Conservation (phyloP, 2,329 filamentous ascomycete genomes). For the Hymenoscyphus albidus region DNA sequence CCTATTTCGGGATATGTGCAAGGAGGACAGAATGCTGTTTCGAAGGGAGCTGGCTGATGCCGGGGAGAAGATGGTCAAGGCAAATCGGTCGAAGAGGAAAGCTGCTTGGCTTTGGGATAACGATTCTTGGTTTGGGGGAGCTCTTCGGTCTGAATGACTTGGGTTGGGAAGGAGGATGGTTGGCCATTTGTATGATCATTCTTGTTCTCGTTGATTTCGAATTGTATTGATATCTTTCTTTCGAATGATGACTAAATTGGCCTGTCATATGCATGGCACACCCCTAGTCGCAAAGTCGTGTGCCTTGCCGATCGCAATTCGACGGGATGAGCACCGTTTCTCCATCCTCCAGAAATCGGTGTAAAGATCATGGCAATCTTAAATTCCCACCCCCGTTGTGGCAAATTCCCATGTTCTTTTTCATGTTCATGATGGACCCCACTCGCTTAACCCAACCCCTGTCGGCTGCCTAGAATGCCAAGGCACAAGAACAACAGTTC, state of each 20-base stretch:
- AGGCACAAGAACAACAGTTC: conserved; percentile 13
- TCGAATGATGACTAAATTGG: too few species aligned
- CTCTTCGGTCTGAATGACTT: neutral
- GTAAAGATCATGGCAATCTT: too few species aligned
- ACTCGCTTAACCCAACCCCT: conserved; percentile 6
- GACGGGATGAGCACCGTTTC: too few species aligned
- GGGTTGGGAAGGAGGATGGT: too few species aligned
- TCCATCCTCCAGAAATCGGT: too few species aligned
- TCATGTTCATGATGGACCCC: neutral
- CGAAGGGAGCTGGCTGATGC: conserved; percentile 17
- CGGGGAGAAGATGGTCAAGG: conserved; percentile 13
- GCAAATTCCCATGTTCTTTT: too few species aligned
- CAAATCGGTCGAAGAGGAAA: conserved; percentile 8
- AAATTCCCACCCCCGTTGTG: too few species aligned
- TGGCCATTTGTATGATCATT: too few species aligned
- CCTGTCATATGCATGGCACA: too few species aligned
- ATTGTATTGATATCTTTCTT: neutral
- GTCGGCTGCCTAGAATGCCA: conserved; percentile 15
- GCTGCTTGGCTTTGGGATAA: neutral
- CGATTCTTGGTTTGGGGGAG: neutral
- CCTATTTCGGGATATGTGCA: conserved; percentile 5
- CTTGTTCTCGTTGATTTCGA: neutral
- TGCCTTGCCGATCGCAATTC: too few species aligned
- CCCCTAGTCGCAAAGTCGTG: too few species aligned
- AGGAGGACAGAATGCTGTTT: conserved; percentile 13